These are phyloP conservation scores for Leccinum barrowsii DNA, from an alignment of 768 basidiomycete species.

Conservation along the genomic window DNA sequence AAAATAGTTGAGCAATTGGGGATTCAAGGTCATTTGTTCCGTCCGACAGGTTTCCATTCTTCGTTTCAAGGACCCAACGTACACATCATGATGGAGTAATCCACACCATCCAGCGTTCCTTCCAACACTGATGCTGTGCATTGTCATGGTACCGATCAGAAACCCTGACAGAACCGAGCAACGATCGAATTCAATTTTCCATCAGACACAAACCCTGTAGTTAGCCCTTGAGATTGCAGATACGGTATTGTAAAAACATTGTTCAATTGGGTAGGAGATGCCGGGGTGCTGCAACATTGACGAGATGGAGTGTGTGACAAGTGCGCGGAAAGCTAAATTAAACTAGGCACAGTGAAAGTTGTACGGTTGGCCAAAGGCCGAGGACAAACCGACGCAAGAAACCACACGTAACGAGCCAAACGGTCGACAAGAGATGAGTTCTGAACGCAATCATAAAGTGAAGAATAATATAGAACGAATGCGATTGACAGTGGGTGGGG, in stretches of 20 bases:
- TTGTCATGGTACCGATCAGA: slow-evolving; percentile 13
- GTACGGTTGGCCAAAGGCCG: slow-evolving; percentile 23
- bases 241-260: slow-evolving; percentile 37
- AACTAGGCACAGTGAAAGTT: slow-evolving; percentile 32
- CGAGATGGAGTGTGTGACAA: slow-evolving; percentile 31
- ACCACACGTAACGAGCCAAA: slow-evolving; percentile 34
- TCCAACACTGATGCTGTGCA: slow-evolving; percentile 11
- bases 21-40: neutral
- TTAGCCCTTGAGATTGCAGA: slow-evolving; percentile 29
- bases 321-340: slow-evolving; percentile 29
- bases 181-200: slow-evolving; percentile 5
- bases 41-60: neutral
- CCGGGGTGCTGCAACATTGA: slow-evolving; percentile 46
- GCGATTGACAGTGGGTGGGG: slow-evolving; percentile 42
- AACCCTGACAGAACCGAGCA: slow-evolving; percentile 8
- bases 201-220: slow-evolving; percentile 24
- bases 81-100: neutral
- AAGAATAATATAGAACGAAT: slow-evolving; percentile 79
- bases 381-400: slow-evolving; percentile 31
- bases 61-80: neutral
- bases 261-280: slow-evolving; percentile 38
- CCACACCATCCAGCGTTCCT: neutral
- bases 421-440: slow-evolving; percentile 33
- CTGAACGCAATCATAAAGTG: slow-evolving; percentile 63
- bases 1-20: neutral